Evolutionary conservation across 2,329 filamentous ascomycete species (phyloP).

Genomic region (Ceratocystis albifundus): DNA sequence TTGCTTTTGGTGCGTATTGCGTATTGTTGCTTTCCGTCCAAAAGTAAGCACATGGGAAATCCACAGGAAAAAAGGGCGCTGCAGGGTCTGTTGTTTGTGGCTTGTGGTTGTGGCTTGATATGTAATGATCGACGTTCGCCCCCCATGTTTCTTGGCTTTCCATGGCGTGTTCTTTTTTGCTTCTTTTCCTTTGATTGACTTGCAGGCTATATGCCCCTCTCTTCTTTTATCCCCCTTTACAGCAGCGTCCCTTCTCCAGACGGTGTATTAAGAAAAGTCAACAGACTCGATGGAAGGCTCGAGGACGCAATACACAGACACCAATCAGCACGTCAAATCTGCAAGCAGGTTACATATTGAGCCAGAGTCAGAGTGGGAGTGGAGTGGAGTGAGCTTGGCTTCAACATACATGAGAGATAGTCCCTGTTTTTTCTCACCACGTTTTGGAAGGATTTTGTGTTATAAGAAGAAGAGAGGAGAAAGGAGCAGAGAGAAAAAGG

Average conservation of each 20-base stretch:
- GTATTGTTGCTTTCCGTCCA: neutral
- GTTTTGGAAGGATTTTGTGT: conserved; percentile 8
- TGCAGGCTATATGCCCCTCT: neutral
- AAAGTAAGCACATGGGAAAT: neutral
- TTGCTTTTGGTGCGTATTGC: neutral
- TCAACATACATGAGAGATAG: neutral
- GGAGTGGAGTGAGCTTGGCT: neutral
- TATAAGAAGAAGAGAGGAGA: neutral
- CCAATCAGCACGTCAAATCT: too few species aligned
- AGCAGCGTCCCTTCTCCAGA: neutral
- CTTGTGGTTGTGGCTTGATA: conserved; percentile 1
- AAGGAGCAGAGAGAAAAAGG: neutral
- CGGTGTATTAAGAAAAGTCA: too few species aligned
- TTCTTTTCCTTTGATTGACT: conserved; percentile 1
- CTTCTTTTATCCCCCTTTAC: neutral
- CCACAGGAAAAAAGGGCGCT: neutral
- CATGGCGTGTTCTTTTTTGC: conserved; percentile 10
- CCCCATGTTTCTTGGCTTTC: conserved; percentile 8
- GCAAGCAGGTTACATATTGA: too few species aligned
- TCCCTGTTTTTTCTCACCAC: conserved; percentile 8
- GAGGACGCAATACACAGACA: too few species aligned
- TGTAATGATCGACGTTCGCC: conserved; percentile 4
- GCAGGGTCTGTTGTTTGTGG: neutral
- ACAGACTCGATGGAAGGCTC: too few species aligned
- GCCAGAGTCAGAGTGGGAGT: neutral